phyloP scores from a whole-genome alignment of 2,329 filamentous ascomycete species.

The Botrytis hyacinthi region DNA sequence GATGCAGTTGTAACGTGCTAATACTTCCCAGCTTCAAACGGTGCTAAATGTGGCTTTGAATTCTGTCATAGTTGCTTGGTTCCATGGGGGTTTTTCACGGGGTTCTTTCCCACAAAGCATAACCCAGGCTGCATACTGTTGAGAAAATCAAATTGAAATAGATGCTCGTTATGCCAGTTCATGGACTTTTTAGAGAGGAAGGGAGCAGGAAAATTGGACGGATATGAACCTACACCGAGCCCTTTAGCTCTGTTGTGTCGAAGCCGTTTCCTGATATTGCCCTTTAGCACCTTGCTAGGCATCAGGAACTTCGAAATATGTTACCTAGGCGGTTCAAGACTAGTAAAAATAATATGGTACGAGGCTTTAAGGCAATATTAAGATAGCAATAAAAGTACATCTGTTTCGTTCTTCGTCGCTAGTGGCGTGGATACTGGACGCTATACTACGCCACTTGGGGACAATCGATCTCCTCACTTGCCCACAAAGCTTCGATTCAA shows the following conservation, averaged over 20 bases:
- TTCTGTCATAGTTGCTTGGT: background rate
- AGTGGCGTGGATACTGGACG: background rate
- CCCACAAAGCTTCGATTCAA: background rate
- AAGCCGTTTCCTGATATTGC: background rate
- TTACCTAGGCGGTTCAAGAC: too few relatives aligned
- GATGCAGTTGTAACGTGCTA: background rate
- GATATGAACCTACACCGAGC: background rate
- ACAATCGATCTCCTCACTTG: background rate
- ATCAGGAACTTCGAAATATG: background rate
- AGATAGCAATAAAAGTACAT: background rate
- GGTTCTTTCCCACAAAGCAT: background rate
- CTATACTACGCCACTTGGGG: background rate
- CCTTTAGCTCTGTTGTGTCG: too few relatives aligned
- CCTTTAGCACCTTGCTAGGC: too few relatives aligned
- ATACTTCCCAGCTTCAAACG: background rate
- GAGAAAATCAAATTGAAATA: background rate
- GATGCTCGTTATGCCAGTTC: background rate
- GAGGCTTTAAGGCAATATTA: background rate
- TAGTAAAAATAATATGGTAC: background rate
- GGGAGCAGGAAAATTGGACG: fast-evolving
- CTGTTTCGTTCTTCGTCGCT: background rate
- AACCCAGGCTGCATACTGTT: background rate
- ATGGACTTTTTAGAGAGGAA: background rate
- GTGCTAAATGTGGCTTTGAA: background rate
- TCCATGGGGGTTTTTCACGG: background rate